Conservation (phyloP, 352 stramenopile species). For the Globisporangium paddicum region DNA sequence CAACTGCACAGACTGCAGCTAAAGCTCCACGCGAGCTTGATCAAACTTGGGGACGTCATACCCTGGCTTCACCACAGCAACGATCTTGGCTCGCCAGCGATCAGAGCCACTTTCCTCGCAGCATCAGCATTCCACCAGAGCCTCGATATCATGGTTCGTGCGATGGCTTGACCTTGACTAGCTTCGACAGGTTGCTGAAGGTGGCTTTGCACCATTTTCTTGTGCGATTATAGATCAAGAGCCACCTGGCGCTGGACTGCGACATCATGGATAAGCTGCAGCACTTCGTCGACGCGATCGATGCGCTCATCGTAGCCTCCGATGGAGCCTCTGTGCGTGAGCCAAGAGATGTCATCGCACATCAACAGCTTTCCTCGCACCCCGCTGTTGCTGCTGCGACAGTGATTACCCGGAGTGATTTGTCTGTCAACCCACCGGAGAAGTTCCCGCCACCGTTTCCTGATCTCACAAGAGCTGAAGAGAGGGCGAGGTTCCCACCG, state of each 20-base stretch:
- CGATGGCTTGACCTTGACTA: background rate
- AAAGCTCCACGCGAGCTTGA: constrained; percentile 7
- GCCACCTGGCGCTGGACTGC: constrained; percentile 22
- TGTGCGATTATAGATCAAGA: constrained; percentile 17
- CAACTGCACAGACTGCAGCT: constrained; percentile 7
- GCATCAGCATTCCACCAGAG: constrained; percentile 36
- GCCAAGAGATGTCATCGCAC: background rate
- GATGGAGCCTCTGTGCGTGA: background rate
- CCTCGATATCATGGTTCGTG: constrained; percentile 25
- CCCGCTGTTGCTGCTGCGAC: constrained; percentile 5
- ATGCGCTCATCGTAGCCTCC: constrained; percentile 12
- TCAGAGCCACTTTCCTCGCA: constrained; percentile 34
- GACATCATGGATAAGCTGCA: constrained; percentile 21
- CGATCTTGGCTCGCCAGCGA: constrained; percentile 11
- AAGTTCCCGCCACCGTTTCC: constrained; percentile 37
- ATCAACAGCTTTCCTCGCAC: background rate
- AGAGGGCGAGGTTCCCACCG: constrained; percentile 22
- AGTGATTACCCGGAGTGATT: background rate
- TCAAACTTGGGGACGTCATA: constrained; percentile 15
- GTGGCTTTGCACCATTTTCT: background rate
- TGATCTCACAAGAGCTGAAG: constrained; percentile 17
- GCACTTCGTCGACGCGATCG: constrained; percentile 32
- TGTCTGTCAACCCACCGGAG: background rate
- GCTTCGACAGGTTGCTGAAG: background rate
- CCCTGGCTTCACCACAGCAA: constrained; percentile 13